A percentile compares a stretch with the other conserved stretches of the same genome.
Evolutionary conservation across 2,329 filamentous ascomycete species (phyloP).

Genomic region (Fusarium neocosmosporiellum): DNA sequence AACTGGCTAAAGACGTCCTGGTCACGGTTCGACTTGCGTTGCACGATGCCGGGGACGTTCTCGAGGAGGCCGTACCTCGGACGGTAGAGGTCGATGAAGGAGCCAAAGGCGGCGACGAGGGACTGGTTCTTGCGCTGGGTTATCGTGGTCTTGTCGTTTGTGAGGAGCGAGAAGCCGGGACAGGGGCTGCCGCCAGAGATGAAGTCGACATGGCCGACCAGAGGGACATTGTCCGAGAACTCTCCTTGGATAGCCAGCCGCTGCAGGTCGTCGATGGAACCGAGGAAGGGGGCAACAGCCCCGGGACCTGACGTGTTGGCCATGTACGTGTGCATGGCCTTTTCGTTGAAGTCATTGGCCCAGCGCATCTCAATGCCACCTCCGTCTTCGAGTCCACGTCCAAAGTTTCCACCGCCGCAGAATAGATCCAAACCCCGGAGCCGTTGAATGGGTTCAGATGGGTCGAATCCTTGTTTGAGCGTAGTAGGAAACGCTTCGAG

Average conservation of each 20-base stretch:
- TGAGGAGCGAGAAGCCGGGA: constrained; percentile 77
- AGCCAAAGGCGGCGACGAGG: constrained; percentile 79
- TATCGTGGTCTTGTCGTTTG: constrained; percentile 64
- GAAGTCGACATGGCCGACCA: constrained; percentile 73
- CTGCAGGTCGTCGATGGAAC: constrained; percentile 79
- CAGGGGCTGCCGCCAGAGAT: constrained; percentile 82
- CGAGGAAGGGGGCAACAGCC: constrained; percentile 67
- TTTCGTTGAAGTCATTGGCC: constrained; percentile 73
- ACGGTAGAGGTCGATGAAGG: constrained; percentile 79
- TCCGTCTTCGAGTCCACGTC: constrained; percentile 79
- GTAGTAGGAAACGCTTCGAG: constrained; percentile 49
- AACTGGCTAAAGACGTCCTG: constrained; percentile 80
- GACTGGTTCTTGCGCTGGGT: constrained; percentile 77
- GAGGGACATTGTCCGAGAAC: constrained; percentile 61
- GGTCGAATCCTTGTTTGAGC: constrained; percentile 68
- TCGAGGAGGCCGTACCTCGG: constrained; percentile 82
- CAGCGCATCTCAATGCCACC: constrained; percentile 72
- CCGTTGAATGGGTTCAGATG: constrained; percentile 47
- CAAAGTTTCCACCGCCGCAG: constrained; percentile 82
- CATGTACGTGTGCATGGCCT: constrained; percentile 78
- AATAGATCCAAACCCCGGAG: constrained; percentile 78
- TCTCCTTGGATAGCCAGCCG: constrained; percentile 63
- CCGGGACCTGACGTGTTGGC: constrained; percentile 66
- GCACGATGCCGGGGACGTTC: constrained; percentile 77
- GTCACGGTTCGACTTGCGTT: constrained; percentile 54